Evolutionary conservation across 805 yeast genomes (phyloP).

Genomic region (Ogataea populi-albae): DNA sequence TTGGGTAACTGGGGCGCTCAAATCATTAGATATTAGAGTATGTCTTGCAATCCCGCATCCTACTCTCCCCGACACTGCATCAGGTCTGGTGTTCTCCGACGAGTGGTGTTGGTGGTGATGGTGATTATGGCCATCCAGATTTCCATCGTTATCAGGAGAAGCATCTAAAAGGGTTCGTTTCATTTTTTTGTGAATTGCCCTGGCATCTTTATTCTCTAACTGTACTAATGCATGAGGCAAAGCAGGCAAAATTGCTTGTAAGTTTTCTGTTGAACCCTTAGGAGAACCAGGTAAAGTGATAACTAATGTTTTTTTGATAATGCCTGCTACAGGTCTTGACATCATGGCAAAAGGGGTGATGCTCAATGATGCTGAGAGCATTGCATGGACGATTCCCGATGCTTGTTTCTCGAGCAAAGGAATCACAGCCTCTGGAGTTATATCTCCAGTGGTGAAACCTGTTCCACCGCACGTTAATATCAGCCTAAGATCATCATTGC

Average conservation of each 20-base stretch:
- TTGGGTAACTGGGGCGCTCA: slow-evolving; percentile 36
- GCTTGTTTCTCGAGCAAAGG: slow-evolving; percentile 43
- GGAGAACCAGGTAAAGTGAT: slow-evolving; percentile 54
- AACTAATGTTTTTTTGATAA: slow-evolving; percentile 34
- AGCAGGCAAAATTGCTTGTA: slow-evolving; percentile 36
- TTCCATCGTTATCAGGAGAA: slow-evolving; percentile 18
- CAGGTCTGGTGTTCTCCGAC: slow-evolving; percentile 17
- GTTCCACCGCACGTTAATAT: slow-evolving; percentile 54
- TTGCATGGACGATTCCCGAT: slow-evolving; percentile 47
- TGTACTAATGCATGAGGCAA: slow-evolving; percentile 45
- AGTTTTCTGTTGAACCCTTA: slow-evolving; percentile 45
- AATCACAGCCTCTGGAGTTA: slow-evolving; percentile 50
- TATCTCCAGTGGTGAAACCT: slow-evolving; percentile 44
- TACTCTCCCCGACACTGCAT: slow-evolving; percentile 9
- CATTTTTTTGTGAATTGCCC: slow-evolving; percentile 38
- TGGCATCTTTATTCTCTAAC: slow-evolving; percentile 33
- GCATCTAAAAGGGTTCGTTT: slow-evolving; percentile 27
- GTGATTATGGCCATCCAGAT: slow-evolving; percentile 14
- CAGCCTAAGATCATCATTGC: slow-evolving; percentile 23
- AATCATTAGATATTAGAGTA: slow-evolving; percentile 34
- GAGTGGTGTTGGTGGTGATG: slow-evolving; percentile 16
- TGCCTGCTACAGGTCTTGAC: slow-evolving; percentile 52
- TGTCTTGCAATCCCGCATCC: slow-evolving; percentile 38
- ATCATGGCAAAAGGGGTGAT: slow-evolving; percentile 48
- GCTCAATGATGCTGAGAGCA: slow-evolving; percentile 41